A percentile compares a stretch with the other conserved stretches of the same genome.
Conservation (phyloP, 257 asterid species). For the Solanum sitiens region DNA sequence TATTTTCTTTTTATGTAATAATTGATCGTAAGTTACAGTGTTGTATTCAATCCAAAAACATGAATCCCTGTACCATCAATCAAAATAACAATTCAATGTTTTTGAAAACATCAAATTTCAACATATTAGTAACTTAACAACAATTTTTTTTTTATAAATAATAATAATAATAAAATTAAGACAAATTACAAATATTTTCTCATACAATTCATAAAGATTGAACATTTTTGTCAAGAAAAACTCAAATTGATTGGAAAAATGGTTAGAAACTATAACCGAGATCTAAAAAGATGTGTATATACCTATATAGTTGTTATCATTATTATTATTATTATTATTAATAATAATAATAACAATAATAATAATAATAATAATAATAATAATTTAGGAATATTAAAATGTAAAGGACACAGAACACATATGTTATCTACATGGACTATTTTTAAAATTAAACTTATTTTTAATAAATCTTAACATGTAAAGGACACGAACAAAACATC, state of each 20-base stretch:
- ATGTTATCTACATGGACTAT: too few species aligned
- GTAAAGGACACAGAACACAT: too few species aligned
- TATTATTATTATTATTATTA: not conserved
- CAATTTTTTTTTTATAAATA: not conserved
- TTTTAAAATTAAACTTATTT: too few species aligned
- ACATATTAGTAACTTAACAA: not conserved
- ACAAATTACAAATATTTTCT: not conserved
- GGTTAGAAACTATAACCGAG: not conserved
- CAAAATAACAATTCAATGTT: not conserved
- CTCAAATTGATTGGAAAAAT: too few species aligned
- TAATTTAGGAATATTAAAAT: too few species aligned
- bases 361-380: too few species aligned
- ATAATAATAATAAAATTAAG: not conserved
- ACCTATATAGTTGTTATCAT: not conserved
- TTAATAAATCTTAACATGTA: too few species aligned
- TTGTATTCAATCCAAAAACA: conserved; percentile 7
- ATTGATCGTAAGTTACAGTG: conserved; percentile 18
- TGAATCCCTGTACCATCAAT: not conserved
- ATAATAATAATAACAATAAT: too few species aligned
- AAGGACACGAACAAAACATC: not conserved
- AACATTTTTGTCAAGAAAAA: not conserved
- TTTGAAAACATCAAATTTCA: not conserved
- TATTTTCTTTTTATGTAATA: not conserved
- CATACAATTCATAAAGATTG: not conserved
- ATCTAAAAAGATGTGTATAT: not conserved